Evolutionary conservation across 2,329 filamentous ascomycete species (phyloP).

Genomic region (Penicillium sp.): DNA sequence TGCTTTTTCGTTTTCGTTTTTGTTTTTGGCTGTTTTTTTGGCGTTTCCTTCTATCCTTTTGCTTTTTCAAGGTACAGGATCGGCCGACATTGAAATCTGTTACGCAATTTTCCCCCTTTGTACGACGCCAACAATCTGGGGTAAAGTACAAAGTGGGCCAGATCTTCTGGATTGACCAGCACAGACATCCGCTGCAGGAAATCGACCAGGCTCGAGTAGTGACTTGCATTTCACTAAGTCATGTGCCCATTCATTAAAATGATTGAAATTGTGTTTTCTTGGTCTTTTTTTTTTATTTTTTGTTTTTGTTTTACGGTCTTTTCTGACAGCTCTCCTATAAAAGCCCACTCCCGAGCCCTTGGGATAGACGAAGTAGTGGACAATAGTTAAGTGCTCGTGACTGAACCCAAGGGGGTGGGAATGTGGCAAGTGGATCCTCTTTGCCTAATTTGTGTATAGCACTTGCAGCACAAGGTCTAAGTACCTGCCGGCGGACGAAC

Average conservation of each 20-base stretch:
- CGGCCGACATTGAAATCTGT: conserved; percentile 13
- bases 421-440: conserved; percentile 19
- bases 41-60: background rate
- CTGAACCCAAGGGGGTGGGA: conserved; percentile 10
- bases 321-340: background rate
- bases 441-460: conserved; percentile 5
- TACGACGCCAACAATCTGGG: conserved; percentile 24
- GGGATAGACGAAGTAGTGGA: background rate
- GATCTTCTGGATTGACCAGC: conserved; percentile 24
- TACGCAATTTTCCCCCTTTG: conserved; percentile 15
- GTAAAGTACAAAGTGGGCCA: conserved; percentile 25
- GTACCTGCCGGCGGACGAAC: conserved; percentile 22
- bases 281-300: background rate
- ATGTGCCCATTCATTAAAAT: too few species aligned
- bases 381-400: conserved; percentile 1
- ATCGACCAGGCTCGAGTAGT: conserved; percentile 19
- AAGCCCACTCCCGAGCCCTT: background rate
- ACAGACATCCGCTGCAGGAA: conserved; percentile 31
- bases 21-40: background rate
- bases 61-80: conserved; percentile 1
- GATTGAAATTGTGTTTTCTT: background rate
- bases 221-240: background rate
- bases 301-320: too few species aligned
- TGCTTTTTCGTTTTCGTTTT: background rate
- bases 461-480: conserved; percentile 13